Conservation (phyloP, 129 eudicot genomes). For the Saposhnikovia divaricata region DNA sequence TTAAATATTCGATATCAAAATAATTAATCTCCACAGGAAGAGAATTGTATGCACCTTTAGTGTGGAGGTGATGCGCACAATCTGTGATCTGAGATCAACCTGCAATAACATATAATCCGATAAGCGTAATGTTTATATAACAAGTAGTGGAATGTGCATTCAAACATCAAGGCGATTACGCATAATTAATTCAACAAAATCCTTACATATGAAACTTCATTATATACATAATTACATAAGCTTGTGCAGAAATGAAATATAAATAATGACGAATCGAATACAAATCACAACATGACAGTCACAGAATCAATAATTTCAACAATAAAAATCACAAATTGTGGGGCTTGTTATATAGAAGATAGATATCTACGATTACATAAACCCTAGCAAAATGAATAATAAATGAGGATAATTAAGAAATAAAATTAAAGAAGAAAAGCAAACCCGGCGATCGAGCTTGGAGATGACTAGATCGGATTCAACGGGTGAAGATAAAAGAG, state of each 20-base stretch:
- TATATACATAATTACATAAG: too few species aligned
- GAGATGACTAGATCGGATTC: constrained; percentile 32
- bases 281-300: too few species aligned
- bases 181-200: too few species aligned
- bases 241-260: not conserved
- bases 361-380: not conserved
- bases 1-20: too few species aligned
- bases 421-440: not conserved
- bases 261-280: not conserved
- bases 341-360: too few species aligned
- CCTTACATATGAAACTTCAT: too few species aligned
- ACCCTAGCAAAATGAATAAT: not conserved
- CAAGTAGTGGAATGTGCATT: not conserved
- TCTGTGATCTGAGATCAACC: constrained; percentile 83
- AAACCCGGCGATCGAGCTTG: constrained; percentile 33
- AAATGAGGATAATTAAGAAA: not conserved
- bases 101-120: constrained; percentile 26
- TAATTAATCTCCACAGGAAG: too few species aligned
- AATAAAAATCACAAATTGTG: not conserved
- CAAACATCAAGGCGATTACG: too few species aligned
- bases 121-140: constrained; percentile 9
- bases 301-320: not conserved
- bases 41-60: constrained; percentile 39
- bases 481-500: constrained; percentile 4
- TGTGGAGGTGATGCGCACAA: constrained; percentile 58